A percentile compares a stretch with the other conserved stretches of the same genome.
Conservation (phyloP, 306 rosid species). For the Quercus wislizeni region DNA sequence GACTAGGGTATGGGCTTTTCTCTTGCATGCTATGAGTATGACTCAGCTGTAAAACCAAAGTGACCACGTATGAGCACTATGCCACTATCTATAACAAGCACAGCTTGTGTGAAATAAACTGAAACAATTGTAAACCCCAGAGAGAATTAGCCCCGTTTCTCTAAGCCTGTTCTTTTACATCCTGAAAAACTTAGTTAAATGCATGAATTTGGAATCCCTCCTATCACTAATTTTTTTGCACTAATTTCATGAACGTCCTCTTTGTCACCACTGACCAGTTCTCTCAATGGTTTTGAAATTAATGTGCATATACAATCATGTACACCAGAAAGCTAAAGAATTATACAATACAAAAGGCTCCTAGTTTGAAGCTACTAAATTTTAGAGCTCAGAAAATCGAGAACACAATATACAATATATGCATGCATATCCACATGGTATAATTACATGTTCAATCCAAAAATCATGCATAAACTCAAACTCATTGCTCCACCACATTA, state of each 20-base stretch:
- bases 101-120: background rate
- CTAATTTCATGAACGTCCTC: background rate
- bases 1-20: too few species aligned
- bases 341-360: background rate
- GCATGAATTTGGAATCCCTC: background rate
- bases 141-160: background rate
- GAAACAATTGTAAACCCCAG: background rate
- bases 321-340: background rate
- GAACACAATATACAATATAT: background rate
- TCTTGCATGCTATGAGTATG: too few species aligned
- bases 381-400: background rate
- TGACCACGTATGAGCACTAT: background rate
- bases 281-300: background rate
- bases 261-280: background rate
- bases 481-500: too few species aligned
- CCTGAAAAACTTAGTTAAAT: background rate
- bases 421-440: background rate
- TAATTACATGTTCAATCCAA: background rate
- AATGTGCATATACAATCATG: background rate
- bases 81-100: background rate
- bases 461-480: too few species aligned
- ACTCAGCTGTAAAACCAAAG: too few species aligned
- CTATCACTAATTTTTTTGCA: background rate
- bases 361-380: too few species aligned
- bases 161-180: background rate